Conservation (phyloP, 208 protist genomes). For the Crithidia thermophila region DNA sequence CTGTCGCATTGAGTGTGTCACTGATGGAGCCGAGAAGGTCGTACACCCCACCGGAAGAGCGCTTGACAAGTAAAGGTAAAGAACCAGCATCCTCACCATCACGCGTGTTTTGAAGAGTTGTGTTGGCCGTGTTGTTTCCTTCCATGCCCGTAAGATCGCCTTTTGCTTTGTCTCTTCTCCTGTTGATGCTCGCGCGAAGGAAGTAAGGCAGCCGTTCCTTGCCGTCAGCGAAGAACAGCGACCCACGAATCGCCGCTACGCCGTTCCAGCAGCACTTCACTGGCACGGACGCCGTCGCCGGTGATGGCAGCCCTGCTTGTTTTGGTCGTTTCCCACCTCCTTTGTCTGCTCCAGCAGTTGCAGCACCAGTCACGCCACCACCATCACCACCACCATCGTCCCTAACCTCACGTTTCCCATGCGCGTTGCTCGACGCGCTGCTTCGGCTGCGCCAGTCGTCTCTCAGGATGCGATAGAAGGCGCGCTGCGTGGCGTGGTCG, state of each 20-base stretch:
- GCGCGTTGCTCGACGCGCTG: background rate
- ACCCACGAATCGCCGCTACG: conserved; percentile 65
- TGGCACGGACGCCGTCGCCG: conserved; percentile 29
- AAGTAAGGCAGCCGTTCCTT: no score
- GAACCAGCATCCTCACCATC: background rate
- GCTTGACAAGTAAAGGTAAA: background rate
- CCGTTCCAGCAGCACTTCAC: conserved; percentile 90
- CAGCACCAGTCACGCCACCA: no score
- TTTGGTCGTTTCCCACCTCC: no score
- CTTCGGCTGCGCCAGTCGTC: background rate
- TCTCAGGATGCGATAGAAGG: conserved; percentile 40
- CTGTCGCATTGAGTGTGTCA: background rate
- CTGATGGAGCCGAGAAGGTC: conserved; percentile 22
- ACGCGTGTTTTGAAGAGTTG: no score
- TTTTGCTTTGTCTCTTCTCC: no score
- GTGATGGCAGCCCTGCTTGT: no score
- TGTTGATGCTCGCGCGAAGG: conserved; percentile 17
- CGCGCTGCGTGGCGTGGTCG: conserved; percentile 41
- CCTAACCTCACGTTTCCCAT: no score
- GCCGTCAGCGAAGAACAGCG: conserved; percentile 60
- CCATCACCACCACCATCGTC: no score
- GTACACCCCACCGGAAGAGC: conserved; percentile 28
- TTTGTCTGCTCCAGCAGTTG: no score
- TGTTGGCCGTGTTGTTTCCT: no score
- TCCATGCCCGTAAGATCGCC: no score